These are phyloP conservation scores for Dictyostelium brefeldianum DNA, from an alignment of 78 protist species.

Conservation along the genomic window DNA sequence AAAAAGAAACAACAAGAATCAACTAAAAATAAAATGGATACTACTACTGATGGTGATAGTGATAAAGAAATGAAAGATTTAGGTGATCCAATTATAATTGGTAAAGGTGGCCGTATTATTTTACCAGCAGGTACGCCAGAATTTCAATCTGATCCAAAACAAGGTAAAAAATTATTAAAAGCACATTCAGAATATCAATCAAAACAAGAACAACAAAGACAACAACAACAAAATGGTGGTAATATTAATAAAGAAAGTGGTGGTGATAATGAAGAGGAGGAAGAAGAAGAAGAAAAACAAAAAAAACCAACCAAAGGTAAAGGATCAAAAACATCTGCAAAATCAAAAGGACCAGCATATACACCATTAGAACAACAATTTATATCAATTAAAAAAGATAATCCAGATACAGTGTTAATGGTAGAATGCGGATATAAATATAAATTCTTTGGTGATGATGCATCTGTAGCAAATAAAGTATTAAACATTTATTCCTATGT, in stretches of 20 bases:
- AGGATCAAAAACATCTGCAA: constrained; percentile 3
- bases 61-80: constrained; percentile 10
- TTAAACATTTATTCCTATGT: constrained; percentile 55
- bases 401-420: constrained; percentile 87
- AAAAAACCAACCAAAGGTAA: constrained; percentile 3
- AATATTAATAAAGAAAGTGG: neutral
- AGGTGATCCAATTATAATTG: constrained; percentile 8
- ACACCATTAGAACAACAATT: constrained; percentile 87
- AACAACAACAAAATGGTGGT: constrained; percentile 25
- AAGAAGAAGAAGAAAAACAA: constrained; percentile 8
- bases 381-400: constrained; percentile 54
- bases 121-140: constrained; percentile 67
- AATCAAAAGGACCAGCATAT: constrained; percentile 9
- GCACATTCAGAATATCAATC: constrained; percentile 3
- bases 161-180: constrained; percentile 28
- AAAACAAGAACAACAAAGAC: neutral
- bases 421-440: constrained; percentile 90
- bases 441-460: constrained; percentile 73
- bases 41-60: neutral
- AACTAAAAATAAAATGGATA: constrained; percentile 1
- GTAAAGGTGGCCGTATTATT: neutral
- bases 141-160: constrained; percentile 15
- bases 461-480: constrained; percentile 74
- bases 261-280: constrained; percentile 41
- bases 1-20: neutral